phyloP scores from a whole-genome alignment of 1,139 yeast genomes.

The Pichia sp. region DNA sequence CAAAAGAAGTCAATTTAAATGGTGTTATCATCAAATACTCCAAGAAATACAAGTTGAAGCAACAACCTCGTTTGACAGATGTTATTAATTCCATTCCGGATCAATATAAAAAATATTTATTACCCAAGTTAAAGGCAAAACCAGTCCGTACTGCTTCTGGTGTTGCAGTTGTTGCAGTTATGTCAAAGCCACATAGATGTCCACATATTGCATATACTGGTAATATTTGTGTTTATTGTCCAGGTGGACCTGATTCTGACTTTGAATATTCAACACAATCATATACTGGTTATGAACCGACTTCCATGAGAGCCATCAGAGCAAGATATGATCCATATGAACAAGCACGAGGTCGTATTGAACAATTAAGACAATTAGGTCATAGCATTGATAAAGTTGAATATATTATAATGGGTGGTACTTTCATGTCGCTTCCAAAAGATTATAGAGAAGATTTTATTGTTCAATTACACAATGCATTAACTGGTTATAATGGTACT shows the following conservation, averaged over 20 bases:
- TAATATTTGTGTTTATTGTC: conserved; percentile 96
- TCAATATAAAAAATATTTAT: conserved; percentile 81
- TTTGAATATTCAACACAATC: conserved; percentile 97
- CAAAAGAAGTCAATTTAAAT: conserved; percentile 81
- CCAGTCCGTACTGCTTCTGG: conserved; percentile 99
- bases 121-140: conserved; percentile 93
- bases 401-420: conserved; percentile 98
- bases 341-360: conserved; percentile 97
- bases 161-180: conserved; percentile 97
- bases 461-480: conserved; percentile 85
- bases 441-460: conserved; percentile 88
- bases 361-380: conserved; percentile 89
- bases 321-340: conserved; percentile 98
- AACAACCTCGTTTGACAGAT: conserved; percentile 93
- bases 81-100: conserved; percentile 94
- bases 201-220: conserved; percentile 99
- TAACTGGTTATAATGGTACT: conserved; percentile 86
- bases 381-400: conserved; percentile 97
- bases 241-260: conserved; percentile 99
- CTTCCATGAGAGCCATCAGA: conserved; percentile 97
- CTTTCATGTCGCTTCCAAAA: conserved; percentile 90
- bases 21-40: conserved; percentile 83
- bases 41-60: conserved; percentile 82
- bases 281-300: conserved; percentile 97
- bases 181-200: conserved; percentile 99